Conservation (phyloP, 768 basidiomycete genomes). For the Mrakia gelida region DNA sequence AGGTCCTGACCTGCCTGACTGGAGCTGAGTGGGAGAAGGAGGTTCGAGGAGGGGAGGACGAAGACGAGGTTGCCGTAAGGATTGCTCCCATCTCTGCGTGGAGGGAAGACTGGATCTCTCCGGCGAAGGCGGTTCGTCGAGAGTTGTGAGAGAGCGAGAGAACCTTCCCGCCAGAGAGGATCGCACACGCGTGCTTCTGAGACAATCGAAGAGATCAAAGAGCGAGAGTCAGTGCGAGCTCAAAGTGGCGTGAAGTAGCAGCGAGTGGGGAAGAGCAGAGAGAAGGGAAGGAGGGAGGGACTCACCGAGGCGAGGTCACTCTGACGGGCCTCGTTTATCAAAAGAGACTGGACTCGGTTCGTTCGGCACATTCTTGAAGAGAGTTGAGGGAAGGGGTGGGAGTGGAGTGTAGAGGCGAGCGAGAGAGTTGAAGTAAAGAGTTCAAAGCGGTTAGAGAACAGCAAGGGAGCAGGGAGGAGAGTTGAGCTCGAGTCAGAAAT, state of each 20-base stretch:
- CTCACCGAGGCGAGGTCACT: neutral
- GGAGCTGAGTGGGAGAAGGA: conserved; percentile 13
- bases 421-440: neutral
- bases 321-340: neutral
- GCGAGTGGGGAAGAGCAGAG: neutral
- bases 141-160: conserved; percentile 15
- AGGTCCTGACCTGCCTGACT: neutral
- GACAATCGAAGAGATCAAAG: neutral
- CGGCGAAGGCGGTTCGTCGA: neutral
- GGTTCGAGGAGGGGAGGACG: neutral
- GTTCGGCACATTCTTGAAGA: neutral
- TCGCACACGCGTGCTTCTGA: conserved; percentile 14
- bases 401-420: too few relatives aligned
- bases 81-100: conserved; percentile 24
- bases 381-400: neutral
- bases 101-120: conserved; percentile 18
- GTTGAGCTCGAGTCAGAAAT: too few relatives aligned
- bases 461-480: too few relatives aligned
- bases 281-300: neutral
- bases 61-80: neutral
- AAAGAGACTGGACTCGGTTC: neutral
- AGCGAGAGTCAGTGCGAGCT: neutral
- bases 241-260: too few relatives aligned
- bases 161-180: conserved; percentile 19
- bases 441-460: too few relatives aligned